phyloP scores from a whole-genome alignment of 139 green algal species.

The Pseudopediastrum boryanum region DNA sequence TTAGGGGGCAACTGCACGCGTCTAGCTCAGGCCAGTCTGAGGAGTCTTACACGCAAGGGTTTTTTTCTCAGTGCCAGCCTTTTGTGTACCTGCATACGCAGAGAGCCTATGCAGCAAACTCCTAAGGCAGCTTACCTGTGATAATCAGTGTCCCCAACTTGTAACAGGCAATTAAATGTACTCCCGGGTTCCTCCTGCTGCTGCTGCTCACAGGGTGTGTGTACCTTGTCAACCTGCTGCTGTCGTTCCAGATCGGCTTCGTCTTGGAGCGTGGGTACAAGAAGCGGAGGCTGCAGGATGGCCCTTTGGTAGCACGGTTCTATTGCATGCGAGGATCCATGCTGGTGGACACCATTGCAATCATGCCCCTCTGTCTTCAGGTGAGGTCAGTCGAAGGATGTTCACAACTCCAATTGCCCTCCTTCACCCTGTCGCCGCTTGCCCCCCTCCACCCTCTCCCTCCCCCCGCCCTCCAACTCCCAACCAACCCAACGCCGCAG shows the following conservation, averaged over 20 bases:
- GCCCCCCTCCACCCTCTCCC: too few relatives aligned
- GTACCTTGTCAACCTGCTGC: background rate
- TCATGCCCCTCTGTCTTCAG: slow-evolving; percentile 20
- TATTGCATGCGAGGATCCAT: slow-evolving; percentile 4
- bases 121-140: too few relatives aligned
- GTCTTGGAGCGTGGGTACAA: slow-evolving; percentile 27
- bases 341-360: background rate
- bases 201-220: background rate
- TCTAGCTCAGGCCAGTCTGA: too few relatives aligned
- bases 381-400: too few relatives aligned
- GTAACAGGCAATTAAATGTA: background rate
- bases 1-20: too few relatives aligned
- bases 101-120: background rate
- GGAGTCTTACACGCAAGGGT: background rate
- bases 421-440: too few relatives aligned
- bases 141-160: background rate
- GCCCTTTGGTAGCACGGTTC: slow-evolving; percentile 16
- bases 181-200: background rate
- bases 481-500: too few relatives aligned
- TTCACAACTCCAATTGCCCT: too few relatives aligned
- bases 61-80: background rate
- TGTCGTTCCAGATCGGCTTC: slow-evolving; percentile 22
- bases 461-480: too few relatives aligned
- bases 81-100: background rate
- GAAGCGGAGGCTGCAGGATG: slow-evolving; percentile 28